Percentiles rank a stretch among this genome's conserved stretches.
Conservation (phyloP, 2,329 filamentous ascomycete species). For the Pezicula neosporulosa region DNA sequence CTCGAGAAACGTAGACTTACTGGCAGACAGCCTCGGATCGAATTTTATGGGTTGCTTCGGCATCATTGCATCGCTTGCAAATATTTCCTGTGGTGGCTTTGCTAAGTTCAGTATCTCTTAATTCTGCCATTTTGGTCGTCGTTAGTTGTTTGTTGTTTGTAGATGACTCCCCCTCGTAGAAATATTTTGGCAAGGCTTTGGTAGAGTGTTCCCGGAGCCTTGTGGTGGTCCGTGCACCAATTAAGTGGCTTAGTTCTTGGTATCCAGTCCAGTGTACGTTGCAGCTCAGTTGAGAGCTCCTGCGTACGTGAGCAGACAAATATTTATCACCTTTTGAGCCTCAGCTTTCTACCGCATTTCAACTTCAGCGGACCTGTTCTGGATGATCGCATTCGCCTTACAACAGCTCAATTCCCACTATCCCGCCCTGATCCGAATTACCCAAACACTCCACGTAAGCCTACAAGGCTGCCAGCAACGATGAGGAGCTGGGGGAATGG, state of each 20-base stretch:
- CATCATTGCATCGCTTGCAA: slow-evolving; percentile 26
- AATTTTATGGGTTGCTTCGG: slow-evolving; percentile 25
- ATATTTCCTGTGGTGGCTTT: background rate
- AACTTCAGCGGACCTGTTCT: slow-evolving; percentile 3
- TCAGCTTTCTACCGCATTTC: too few relatives aligned
- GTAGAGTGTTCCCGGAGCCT: slow-evolving; percentile 3
- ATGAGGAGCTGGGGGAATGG: slow-evolving; percentile 55
- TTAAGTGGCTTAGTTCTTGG: too few relatives aligned
- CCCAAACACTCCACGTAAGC: slow-evolving; percentile 1
- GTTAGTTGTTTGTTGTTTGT: background rate
- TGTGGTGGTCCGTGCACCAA: slow-evolving; percentile 1
- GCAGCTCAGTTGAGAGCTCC: too few relatives aligned
- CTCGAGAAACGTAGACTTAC: slow-evolving; percentile 14
- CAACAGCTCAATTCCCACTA: slow-evolving; percentile 4
- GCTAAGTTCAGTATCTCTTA: background rate
- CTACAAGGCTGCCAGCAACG: slow-evolving; percentile 26
- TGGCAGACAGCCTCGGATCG: slow-evolving; percentile 28
- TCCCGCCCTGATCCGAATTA: slow-evolving; percentile 1
- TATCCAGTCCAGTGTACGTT: too few relatives aligned
- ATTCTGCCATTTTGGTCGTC: slow-evolving; percentile 10
- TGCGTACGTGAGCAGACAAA: too few relatives aligned
- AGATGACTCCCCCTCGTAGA: background rate
- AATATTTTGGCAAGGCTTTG: slow-evolving; percentile 9
- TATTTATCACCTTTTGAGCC: too few relatives aligned
- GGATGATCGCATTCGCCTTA: slow-evolving; percentile 10